Evolutionary conservation across 495 filamentous ascomycete species (phyloP).

Genomic region (Xylaria longipes): DNA sequence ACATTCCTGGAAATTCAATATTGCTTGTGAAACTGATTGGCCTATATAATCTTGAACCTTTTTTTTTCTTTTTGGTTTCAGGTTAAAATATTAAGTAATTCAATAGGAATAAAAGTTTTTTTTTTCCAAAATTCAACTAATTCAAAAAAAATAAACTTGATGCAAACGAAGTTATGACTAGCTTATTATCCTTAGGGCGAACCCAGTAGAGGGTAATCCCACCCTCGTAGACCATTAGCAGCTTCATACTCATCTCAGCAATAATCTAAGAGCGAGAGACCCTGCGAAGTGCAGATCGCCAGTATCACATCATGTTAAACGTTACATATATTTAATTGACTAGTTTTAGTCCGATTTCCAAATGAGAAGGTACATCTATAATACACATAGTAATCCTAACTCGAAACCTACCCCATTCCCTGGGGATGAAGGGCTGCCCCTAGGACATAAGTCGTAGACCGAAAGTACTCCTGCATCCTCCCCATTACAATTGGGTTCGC

Average conservation of each 20-base stretch:
- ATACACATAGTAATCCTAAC: neutral
- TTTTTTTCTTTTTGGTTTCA: too few species aligned
- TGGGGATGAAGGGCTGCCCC: constrained; percentile 33
- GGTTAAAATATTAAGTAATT: too few species aligned
- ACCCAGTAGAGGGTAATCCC: too few species aligned
- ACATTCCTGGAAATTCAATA: too few species aligned
- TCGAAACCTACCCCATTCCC: constrained; percentile 15
- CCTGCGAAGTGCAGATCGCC: neutral
- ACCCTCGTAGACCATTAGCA: neutral
- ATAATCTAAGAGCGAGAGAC: neutral
- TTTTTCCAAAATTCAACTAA: too few species aligned
- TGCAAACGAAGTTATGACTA: too few species aligned
- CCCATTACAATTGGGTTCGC: constrained; percentile 37
- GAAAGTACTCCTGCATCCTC: constrained; percentile 42
- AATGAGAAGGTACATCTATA: constrained; percentile 7
- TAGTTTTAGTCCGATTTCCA: neutral
- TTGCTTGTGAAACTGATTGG: too few species aligned
- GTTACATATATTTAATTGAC: neutral
- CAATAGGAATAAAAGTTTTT: too few species aligned
- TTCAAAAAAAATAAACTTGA: too few species aligned
- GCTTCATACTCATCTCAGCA: neutral
- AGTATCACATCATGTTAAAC: neutral
- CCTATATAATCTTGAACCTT: too few species aligned
- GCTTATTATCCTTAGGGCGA: too few species aligned
- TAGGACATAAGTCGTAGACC: constrained; percentile 35